Conservation (phyloP, 495 filamentous ascomycete genomes). For the Podospora anserina region DNA sequence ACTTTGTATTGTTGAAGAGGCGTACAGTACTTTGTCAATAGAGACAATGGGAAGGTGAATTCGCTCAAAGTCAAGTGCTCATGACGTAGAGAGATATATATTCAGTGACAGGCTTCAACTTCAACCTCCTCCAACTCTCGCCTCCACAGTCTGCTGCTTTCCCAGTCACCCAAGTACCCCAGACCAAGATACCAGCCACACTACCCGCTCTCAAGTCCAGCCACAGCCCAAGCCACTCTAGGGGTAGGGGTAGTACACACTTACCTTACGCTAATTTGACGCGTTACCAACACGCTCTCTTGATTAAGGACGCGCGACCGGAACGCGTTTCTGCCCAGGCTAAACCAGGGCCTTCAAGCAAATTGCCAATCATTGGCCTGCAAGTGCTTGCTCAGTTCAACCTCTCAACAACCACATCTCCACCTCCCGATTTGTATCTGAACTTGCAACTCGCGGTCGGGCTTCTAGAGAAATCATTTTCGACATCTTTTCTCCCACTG, state of each 20-base stretch:
- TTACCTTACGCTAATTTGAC: not conserved
- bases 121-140: not conserved
- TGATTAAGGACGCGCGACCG: slow-evolving; percentile 1
- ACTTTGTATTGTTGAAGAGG: not conserved
- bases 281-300: slow-evolving; percentile 8
- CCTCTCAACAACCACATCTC: not conserved
- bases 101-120: not conserved
- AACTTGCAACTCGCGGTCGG: not conserved
- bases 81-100: not conserved
- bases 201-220: not conserved
- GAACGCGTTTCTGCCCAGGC: not conserved
- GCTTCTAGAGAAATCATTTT: not conserved
- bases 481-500: not conserved
- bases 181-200: slow-evolving; percentile 6
- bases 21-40: not conserved
- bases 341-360: not conserved
- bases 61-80: not conserved
- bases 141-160: not conserved
- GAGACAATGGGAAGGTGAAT: not conserved
- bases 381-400: not conserved
- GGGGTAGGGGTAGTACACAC: not conserved
- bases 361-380: not conserved
- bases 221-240: not conserved
- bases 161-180: not conserved
- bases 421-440: not conserved